Evolutionary conservation across 495 filamentous ascomycete species (phyloP), one percentile per base, ranked within the genome.

Genomic region (Alectoria sarmentosa): DNA sequence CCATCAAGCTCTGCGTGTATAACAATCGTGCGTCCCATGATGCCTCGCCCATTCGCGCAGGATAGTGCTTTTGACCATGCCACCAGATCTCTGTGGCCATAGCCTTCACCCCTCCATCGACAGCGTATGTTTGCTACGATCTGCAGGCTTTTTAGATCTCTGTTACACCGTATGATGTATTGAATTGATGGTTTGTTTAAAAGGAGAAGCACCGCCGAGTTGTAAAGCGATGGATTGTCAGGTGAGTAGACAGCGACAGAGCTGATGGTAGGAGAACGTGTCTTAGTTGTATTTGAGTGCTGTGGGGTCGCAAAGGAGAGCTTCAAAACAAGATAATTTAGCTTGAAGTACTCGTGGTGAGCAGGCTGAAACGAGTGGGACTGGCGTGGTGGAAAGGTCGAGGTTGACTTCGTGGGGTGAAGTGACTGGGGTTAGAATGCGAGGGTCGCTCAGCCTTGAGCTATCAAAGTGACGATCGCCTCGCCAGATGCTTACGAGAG

Each of bases 1-100:
- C 30, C 23, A 41, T 65, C 19, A 38, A 10, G 36, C 19, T 23
- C 15, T 26, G 15, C n/a, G 23, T 44, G 44, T 65, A 14, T 15
- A 60, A 15, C 23, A 59, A 60, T 36, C 34, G 36, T 32, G 14
- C 44, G 30, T 38, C 39, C 46, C 56, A 46, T 49, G 28, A 48
- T 39, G 56, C 56, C 36, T 65, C 63, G 26, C 57, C 63, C 63
- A 65, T 65, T 13, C 34, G 42, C 17, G 28, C 56, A 34, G 46
- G 30, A 65, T 28, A 21, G 23, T 65, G 46, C 37, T 60, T 54
- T 65, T 60, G 63, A 58, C 63, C 63, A 65, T 65, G 63, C 63
- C 63, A 60, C 63, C 63, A 46, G 62, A 23, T 65, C 55, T 41
- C 42, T 60, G 63, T 54, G 63, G 63, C 63, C 63, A 65, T 65